phyloP scores from a whole-genome alignment of 345 rosid species.

The Cardamine chenopodiifolia region DNA sequence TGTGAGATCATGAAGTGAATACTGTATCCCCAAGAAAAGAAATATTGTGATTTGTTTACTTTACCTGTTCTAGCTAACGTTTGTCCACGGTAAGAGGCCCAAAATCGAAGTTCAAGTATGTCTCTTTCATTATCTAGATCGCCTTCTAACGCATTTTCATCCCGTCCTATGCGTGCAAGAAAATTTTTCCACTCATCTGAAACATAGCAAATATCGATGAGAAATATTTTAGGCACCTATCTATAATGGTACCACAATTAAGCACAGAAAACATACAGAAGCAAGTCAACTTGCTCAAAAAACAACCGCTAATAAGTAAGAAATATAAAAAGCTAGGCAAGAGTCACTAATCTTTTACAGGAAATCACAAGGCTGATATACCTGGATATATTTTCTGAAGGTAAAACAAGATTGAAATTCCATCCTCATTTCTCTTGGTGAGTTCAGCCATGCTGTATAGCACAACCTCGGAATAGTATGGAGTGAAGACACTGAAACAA shows the following conservation, averaged over 20 bases:
- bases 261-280: conserved; percentile 10
- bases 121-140: conserved; percentile 78
- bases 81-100: conserved; percentile 99
- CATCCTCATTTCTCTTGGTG: conserved; percentile 89
- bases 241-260: conserved; percentile 10
- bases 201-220: conserved; percentile 34
- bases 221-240: conserved; percentile 21
- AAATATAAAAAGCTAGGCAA: conserved; percentile 20
- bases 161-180: conserved; percentile 95
- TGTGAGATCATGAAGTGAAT: conserved; percentile 16
- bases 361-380: conserved; percentile 35
- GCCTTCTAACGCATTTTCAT: conserved; percentile 78
- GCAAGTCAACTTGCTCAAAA: conserved; percentile 5
- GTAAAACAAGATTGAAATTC: conserved; percentile 91
- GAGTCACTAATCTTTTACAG: conserved; percentile 12
- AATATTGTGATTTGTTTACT: conserved; percentile 13
- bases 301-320: conserved; percentile 2
- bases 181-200: conserved; percentile 99
- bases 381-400: conserved; percentile 99
- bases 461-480: conserved; percentile 93
- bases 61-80: conserved; percentile 95
- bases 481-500: conserved; percentile 89
- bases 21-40: conserved; percentile 12
- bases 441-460: conserved; percentile 94
- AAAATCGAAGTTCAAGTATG: conserved; percentile 91